Conservation (phyloP, 129 eudicot species). For the Tagetes patula region DNA sequence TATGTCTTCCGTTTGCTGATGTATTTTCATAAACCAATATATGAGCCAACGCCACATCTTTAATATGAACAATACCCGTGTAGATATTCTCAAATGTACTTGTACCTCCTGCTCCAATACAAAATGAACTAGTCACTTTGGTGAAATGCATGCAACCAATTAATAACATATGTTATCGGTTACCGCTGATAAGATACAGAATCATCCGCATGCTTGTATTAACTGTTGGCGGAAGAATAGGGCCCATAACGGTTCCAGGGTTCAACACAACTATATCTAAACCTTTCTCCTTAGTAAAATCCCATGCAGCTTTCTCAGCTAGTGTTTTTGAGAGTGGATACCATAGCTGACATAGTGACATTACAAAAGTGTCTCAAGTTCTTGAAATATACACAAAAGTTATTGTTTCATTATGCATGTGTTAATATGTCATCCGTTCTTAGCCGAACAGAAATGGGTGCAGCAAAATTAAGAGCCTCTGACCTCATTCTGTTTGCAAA, state of each 20-base stretch:
- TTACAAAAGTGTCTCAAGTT: neutral
- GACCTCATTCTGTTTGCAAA: conserved; percentile 81
- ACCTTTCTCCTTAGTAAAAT: conserved; percentile 73
- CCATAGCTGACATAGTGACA: conserved; percentile 56
- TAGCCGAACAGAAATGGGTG: too few relatives aligned
- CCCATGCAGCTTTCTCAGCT: conserved; percentile 96
- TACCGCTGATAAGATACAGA: conserved; percentile 90
- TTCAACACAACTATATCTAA: conserved; percentile 81
- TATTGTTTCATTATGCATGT: too few relatives aligned
- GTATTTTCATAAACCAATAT: conserved; percentile 81
- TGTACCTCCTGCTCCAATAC: conserved; percentile 58
- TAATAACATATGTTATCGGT: conserved; percentile 9
- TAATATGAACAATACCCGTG: conserved; percentile 85
- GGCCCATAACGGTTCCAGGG: conserved; percentile 94
- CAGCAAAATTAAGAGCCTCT: conserved; percentile 10
- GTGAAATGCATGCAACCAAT: neutral
- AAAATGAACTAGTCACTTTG: neutral
- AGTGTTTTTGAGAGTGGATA: conserved; percentile 84
- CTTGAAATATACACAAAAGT: neutral
- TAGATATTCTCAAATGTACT: conserved; percentile 55
- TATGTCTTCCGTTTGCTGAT: conserved; percentile 75
- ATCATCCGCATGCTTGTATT: conserved; percentile 84
- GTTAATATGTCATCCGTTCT: too few relatives aligned
- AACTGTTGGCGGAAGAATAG: conserved; percentile 70
- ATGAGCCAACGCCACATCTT: conserved; percentile 91